Conservation (phyloP, 2,329 filamentous ascomycete genomes). For the Pseudogymnoascus sp. region DNA sequence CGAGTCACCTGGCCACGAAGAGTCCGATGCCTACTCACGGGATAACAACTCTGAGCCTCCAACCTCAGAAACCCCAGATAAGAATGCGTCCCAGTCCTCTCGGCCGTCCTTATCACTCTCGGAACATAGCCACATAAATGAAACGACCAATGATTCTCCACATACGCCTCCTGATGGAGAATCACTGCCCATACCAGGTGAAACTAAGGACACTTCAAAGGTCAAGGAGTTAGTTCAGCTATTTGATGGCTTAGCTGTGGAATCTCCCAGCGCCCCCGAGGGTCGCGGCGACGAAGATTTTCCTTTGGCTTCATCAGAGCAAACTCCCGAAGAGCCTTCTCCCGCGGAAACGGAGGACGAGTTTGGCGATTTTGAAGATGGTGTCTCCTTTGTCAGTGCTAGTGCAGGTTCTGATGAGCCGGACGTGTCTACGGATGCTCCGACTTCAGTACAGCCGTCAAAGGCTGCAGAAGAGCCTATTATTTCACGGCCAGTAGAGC, state of each 20-base stretch:
- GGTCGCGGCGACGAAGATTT: conserved; percentile 2
- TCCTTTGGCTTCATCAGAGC: neutral
- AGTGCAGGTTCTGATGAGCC: conserved; percentile 14
- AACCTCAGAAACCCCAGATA: conserved; percentile 9
- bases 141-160: conserved; percentile 23
- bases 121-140: conserved; percentile 24
- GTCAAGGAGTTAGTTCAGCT: conserved; percentile 24
- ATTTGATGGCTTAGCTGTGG: conserved; percentile 22
- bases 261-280: conserved; percentile 11
- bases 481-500: neutral
- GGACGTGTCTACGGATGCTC: neutral
- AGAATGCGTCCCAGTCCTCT: conserved; percentile 17
- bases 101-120: conserved; percentile 26
- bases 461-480: neutral
- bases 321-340: neutral
- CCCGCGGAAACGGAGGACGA: conserved; percentile 24
- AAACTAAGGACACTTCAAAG: conserved; percentile 18
- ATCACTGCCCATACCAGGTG: conserved; percentile 15
- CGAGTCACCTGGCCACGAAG: neutral
- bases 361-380: conserved; percentile 34
- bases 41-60: neutral
- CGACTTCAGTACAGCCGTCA: neutral
- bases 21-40: neutral
- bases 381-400: conserved; percentile 18
- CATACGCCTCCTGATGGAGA: conserved; percentile 29